Conservation (phyloP, 129 eudicot genomes). For the Escallonia herrerae region DNA sequence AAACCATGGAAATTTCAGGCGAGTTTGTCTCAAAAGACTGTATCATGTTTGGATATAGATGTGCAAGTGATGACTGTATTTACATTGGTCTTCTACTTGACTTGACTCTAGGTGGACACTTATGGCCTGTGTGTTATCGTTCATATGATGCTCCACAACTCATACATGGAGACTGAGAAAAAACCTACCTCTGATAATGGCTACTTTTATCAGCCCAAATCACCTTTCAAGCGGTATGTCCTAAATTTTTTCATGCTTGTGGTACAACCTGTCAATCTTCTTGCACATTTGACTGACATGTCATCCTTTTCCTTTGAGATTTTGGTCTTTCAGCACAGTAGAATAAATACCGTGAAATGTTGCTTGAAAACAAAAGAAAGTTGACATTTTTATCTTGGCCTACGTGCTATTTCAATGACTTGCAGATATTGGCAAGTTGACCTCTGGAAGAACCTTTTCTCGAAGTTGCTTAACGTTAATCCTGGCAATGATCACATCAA, state of each 20-base stretch:
- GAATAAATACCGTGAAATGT: neutral
- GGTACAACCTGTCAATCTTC: neutral
- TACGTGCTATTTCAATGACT: constrained; percentile 1
- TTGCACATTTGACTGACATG: neutral
- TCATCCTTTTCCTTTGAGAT: neutral
- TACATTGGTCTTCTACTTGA: constrained; percentile 10
- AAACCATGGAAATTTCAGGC: constrained; percentile 93
- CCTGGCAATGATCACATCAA: constrained; percentile 45
- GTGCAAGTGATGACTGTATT: constrained; percentile 3
- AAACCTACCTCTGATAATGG: constrained; percentile 38
- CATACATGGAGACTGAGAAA: constrained; percentile 79
- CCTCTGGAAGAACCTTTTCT: constrained; percentile 75
- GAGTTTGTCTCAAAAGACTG: constrained; percentile 2
- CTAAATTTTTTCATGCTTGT: neutral
- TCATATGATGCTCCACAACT: constrained; percentile 89
- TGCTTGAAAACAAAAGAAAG: no score
- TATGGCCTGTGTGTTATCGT: constrained; percentile 89
- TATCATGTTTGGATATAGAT: neutral
- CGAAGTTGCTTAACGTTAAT: constrained; percentile 53
- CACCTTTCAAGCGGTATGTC: constrained; percentile 58
- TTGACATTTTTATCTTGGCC: neutral
- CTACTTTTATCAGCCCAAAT: constrained; percentile 56
- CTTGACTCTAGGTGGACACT: constrained; percentile 43
- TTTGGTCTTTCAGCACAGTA: neutral
- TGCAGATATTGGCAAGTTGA: constrained; percentile 64